Evolutionary conservation across 2,329 filamentous ascomycete genomes (phyloP).

Genomic region (Diaporthe ilicicola): DNA sequence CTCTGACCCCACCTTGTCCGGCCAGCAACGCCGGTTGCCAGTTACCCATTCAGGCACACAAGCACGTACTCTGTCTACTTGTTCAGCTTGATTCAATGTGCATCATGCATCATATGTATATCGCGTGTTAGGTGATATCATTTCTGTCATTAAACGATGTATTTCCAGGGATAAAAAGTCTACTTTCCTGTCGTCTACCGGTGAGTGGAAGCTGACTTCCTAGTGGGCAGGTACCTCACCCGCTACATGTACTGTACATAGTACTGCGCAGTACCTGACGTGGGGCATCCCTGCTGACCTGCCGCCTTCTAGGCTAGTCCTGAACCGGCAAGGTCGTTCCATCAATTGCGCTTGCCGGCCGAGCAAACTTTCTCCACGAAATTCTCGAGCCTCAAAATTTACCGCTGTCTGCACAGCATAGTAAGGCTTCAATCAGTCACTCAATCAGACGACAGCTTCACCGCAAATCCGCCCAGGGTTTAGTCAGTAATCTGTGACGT

Average conservation of each 20-base stretch:
- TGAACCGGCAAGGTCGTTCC: conserved; percentile 18
- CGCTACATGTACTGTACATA: no score
- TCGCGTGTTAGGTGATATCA: no score
- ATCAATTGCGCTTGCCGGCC: conserved; percentile 30
- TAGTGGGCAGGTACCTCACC: background rate
- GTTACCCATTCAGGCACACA: background rate
- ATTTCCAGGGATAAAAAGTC: background rate
- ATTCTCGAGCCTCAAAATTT: conserved; percentile 32
- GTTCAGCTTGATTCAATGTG: background rate
- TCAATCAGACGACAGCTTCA: conserved; percentile 20
- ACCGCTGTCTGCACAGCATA: background rate
- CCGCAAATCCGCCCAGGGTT: conserved; percentile 15
- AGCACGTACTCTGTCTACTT: background rate
- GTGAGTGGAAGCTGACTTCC: background rate
- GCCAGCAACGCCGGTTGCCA: conserved; percentile 15
- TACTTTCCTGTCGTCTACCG: background rate
- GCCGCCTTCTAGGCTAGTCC: background rate
- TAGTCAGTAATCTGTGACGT: conserved; percentile 15
- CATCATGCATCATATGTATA: background rate
- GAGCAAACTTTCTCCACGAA: conserved; percentile 32
- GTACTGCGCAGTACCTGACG: background rate
- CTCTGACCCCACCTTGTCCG: background rate
- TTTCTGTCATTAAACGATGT: no score
- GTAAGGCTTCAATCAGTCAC: conserved; percentile 6
- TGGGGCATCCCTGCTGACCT: conserved; percentile 26